These are phyloP conservation scores for Triangularia verruculosa DNA, from an alignment of 2,329 filamentous ascomycete genomes.

Conservation along the genomic window DNA sequence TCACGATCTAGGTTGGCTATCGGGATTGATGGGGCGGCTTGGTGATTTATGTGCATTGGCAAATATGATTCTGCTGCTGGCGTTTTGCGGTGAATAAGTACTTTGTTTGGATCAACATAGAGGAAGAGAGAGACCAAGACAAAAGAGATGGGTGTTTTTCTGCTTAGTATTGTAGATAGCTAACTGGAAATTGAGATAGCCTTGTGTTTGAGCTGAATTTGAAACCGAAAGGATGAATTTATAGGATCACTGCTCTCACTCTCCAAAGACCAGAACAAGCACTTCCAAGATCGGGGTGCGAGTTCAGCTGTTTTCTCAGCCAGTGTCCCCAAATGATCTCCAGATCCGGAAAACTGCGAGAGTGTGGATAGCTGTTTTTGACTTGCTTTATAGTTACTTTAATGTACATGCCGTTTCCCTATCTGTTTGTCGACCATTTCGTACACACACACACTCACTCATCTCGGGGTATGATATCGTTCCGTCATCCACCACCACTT, in stretches of 20 bases:
- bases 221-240: no score
- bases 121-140: background rate
- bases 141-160: background rate
- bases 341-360: no score
- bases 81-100: slow-evolving; percentile 32
- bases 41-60: background rate
- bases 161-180: background rate
- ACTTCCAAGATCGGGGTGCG: no score
- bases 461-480: slow-evolving; percentile 1
- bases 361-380: no score
- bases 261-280: no score
- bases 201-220: background rate
- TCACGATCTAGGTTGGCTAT: background rate
- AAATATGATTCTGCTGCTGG: background rate
- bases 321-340: no score
- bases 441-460: background rate
- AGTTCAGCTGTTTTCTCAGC: no score
- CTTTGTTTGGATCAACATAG: slow-evolving; percentile 14
- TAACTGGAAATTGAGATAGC: background rate
- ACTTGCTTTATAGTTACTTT: background rate
- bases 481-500: background rate
- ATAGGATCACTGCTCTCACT: no score
- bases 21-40: background rate
- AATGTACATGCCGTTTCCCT: background rate
- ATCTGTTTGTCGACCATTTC: background rate